These are phyloP conservation scores for Aegilops longissima DNA, from an alignment of 176 grass and related monocot species.

Conservation along the genomic window DNA sequence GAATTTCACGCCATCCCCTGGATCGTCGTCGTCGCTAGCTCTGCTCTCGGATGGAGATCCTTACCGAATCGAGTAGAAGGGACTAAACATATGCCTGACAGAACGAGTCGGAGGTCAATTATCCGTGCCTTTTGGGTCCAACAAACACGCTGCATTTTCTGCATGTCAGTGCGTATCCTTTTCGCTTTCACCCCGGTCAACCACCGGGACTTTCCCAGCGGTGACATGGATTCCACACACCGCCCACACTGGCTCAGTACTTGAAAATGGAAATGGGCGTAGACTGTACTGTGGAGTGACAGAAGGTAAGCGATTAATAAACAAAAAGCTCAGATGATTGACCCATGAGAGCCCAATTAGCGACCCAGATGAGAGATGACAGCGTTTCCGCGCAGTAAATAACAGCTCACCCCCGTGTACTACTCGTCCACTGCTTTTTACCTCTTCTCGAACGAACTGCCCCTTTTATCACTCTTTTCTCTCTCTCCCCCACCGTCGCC, in stretches of 20 bases:
- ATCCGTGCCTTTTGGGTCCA: neutral
- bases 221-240: neutral
- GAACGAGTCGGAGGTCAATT: neutral
- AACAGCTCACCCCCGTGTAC: constrained; percentile 21
- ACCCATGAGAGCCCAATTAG: constrained; percentile 49
- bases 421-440: neutral
- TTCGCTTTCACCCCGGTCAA: constrained; percentile 16
- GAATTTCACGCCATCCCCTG: neutral
- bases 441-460: constrained; percentile 33
- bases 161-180: neutral
- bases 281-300: neutral
- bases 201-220: neutral
- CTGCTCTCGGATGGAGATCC: neutral
- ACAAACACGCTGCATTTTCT: neutral
- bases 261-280: no score
- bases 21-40: neutral
- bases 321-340: constrained; percentile 40
- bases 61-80: neutral
- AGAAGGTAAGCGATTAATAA: neutral
- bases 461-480: constrained; percentile 24
- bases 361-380: neutral
- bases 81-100: neutral
- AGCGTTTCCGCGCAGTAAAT: neutral
- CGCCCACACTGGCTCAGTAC: neutral
- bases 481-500: neutral